Evolutionary conservation across 345 rosid species (phyloP).

Genomic region (Rhodomyrtus tomentosa): DNA sequence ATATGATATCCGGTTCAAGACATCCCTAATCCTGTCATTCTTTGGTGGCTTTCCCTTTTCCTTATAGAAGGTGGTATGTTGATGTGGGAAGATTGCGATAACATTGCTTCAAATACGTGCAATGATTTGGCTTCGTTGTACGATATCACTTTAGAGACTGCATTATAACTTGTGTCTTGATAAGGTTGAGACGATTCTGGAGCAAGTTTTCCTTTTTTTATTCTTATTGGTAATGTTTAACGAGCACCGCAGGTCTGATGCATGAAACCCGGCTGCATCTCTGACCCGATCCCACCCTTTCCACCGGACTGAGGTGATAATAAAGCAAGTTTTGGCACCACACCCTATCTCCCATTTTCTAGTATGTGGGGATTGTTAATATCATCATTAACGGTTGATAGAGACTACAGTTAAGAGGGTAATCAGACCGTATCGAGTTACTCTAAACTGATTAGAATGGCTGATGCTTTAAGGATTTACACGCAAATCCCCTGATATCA

Average conservation of each 20-base stretch:
- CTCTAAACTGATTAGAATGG: neutral
- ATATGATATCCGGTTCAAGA: neutral
- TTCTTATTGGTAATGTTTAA: neutral
- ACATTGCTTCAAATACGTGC: neutral
- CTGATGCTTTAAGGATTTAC: neutral
- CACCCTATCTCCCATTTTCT: neutral
- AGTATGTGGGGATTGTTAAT: neutral
- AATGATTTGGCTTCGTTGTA: neutral
- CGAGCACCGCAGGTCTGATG: neutral
- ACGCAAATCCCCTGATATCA: neutral
- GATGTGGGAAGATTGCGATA: neutral
- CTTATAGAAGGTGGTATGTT: neutral
- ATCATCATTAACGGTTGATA: neutral
- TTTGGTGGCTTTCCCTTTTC: neutral
- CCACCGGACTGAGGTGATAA: neutral
- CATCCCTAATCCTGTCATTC: neutral
- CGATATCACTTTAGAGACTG: neutral
- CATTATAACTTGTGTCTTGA: neutral
- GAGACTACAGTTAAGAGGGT: neutral
- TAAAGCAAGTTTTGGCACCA: neutral
- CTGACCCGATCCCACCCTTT: neutral
- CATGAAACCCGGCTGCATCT: neutral
- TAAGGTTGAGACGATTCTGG: neutral
- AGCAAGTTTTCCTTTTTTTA: neutral
- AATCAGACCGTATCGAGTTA: rapidly evolving